Conservation (phyloP, 2,329 filamentous ascomycete genomes). For the Talaromyces sp. region DNA sequence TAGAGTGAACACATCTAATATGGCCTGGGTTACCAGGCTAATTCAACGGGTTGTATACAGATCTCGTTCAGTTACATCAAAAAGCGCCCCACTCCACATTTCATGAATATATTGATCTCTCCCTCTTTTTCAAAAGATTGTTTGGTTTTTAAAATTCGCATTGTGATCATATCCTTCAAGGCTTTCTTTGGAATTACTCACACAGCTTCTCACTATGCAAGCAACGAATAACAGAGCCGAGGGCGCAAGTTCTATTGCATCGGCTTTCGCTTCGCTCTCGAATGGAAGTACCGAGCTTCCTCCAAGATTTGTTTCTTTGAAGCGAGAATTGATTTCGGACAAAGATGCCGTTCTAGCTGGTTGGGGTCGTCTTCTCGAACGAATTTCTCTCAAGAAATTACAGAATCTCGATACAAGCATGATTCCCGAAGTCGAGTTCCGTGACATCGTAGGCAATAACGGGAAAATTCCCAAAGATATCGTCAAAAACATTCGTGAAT, state of each 20-base stretch:
- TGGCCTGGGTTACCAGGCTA: neutral
- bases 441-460: slow-evolving; percentile 22
- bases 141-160: neutral
- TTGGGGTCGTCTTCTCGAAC: slow-evolving; percentile 10
- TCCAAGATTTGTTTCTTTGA: neutral
- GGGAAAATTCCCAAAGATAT: slow-evolving; percentile 13
- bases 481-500: slow-evolving; percentile 17
- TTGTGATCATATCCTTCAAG: neutral
- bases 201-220: neutral
- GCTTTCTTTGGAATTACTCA: neutral
- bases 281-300: neutral
- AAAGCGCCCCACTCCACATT: neutral
- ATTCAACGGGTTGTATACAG: neutral
- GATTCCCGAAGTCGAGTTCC: slow-evolving; percentile 34
- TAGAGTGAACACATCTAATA: neutral
- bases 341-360: slow-evolving; percentile 4
- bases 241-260: slow-evolving; percentile 12
- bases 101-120: neutral
- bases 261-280: slow-evolving; percentile 11
- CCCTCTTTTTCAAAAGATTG: neutral
- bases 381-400: neutral
- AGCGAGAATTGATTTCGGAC: neutral
- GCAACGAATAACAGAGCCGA: slow-evolving; percentile 8
- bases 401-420: slow-evolving; percentile 13
- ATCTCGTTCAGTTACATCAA: neutral